Percentiles rank a stretch among this genome's conserved stretches.
phyloP scores from a whole-genome alignment of 1,139 yeast genomes.

The Hansenula sp. region DNA sequence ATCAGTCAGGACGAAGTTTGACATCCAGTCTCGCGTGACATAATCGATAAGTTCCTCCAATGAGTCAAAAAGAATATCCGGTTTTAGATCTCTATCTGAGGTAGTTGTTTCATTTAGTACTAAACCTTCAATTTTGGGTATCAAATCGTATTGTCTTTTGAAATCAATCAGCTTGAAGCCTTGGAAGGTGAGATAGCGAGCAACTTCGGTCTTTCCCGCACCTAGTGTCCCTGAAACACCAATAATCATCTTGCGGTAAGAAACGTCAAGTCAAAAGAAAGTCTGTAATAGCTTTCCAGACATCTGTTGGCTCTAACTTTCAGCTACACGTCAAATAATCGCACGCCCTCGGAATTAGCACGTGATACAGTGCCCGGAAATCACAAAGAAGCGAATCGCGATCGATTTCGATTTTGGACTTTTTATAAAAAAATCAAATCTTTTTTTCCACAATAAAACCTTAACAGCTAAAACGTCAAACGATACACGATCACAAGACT shows the following conservation, averaged over 20 bases:
- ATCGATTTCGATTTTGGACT: background rate
- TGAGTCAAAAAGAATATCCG: slow-evolving; percentile 28
- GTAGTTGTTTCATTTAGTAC: slow-evolving; percentile 11
- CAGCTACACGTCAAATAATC: background rate
- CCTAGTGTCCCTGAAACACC: slow-evolving; percentile 73
- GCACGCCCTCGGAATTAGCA: background rate
- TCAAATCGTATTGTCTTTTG: slow-evolving; percentile 7
- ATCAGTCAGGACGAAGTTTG: slow-evolving; percentile 57
- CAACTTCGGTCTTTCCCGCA: slow-evolving; percentile 68
- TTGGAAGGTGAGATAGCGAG: slow-evolving; percentile 50
- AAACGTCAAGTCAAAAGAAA: background rate
- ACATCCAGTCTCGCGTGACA: slow-evolving; percentile 70
- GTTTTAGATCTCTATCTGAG: slow-evolving; percentile 17
- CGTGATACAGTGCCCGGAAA: background rate
- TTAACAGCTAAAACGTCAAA: background rate
- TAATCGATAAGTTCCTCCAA: slow-evolving; percentile 50
- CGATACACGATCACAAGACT: background rate
- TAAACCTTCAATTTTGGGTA: slow-evolving; percentile 9
- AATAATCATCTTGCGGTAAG: slow-evolving; percentile 48
- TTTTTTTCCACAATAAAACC: slow-evolving; percentile 2
- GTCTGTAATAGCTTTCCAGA: background rate
- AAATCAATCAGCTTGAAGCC: slow-evolving; percentile 44
- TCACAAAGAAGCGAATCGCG: background rate
- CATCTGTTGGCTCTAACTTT: no score
- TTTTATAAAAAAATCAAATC: background rate